phyloP scores from a whole-genome alignment of 257 asterid genomes.

The Haberlea rhodopensis region DNA sequence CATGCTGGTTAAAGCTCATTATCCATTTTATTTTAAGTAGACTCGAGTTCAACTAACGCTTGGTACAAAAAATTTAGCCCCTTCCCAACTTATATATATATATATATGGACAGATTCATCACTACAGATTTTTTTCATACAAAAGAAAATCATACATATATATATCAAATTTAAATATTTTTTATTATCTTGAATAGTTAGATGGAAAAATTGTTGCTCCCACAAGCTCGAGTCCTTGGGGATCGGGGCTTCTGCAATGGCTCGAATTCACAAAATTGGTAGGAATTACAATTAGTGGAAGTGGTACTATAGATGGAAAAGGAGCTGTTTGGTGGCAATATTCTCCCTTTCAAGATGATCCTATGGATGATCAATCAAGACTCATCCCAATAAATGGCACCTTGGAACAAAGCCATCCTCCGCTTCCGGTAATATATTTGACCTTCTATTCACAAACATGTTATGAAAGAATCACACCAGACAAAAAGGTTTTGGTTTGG shows the following conservation, averaged over 20 bases:
- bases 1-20: too few species aligned
- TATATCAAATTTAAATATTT: too few species aligned
- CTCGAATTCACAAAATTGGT: conserved; percentile 75
- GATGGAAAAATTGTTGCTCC: conserved; percentile 91
- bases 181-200: conserved; percentile 46
- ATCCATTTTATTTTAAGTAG: too few species aligned
- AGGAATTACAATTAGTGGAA: conserved; percentile 76
- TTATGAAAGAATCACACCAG: too few species aligned
- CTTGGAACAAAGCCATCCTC: conserved; percentile 28
- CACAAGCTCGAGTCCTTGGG: conserved; percentile 67
- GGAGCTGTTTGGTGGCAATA: conserved; percentile 95
- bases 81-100: too few species aligned
- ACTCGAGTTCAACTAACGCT: too few species aligned
- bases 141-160: too few species aligned
- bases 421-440: conserved; percentile 45
- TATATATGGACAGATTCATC: too few species aligned
- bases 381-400: conserved; percentile 61
- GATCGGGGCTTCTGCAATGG: conserved; percentile 84
- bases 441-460: too few species aligned
- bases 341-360: conserved; percentile 52
- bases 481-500: too few species aligned
- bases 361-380: conserved; percentile 71
- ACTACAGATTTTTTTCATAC: too few species aligned
- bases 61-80: too few species aligned
- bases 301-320: conserved; percentile 69